Base-by-base conservation (phyloP, 2,329 filamentous ascomycete genomes). In the Xylariaceae sp. region DNA sequence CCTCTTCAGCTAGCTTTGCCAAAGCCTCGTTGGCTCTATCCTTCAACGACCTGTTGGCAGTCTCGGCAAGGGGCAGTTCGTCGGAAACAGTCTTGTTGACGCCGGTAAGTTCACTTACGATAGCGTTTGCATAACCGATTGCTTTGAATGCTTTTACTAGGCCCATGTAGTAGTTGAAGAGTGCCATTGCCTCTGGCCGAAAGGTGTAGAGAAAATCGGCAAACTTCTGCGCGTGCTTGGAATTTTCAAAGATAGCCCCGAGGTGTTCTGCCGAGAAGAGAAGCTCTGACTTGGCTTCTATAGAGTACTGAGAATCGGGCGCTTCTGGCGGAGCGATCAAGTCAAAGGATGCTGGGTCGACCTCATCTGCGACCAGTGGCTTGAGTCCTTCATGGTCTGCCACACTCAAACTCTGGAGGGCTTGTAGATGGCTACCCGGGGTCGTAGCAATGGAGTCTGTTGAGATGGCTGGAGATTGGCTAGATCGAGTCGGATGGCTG, bases 121-220 rank as follows among this genome's bases (percentile, higher is more conserved):
- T 79, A 0, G 86, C 82, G 70, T 92, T 90, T 17, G 87, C 82
- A 66, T 91, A 91, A 39, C 80, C 78, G 59, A 92, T 85, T 1
- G 88, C 87, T 65, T 84, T 83, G 10, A 90, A 72, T 0, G 88
- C 88, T 69, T 92, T 92, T 59, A 85, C 72, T 0, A 87, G 82
- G 66, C 90, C 86, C 1, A 91, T 77, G 64, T 90, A 90, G 74
- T 90, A 89, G 30, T 86, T 82, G 11, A 92, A 74, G 6, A 88
- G 74, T 0, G 87, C 82, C 1, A 89, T 76, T 0, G 88, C 89
- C 17, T 80, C 74, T 4, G 86, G 83, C 50, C 86, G 78, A 50
- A 81, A 76, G 3, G 76, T 72, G 59, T 82, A 81, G 2, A 92
- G 75, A 66, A 89, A 92, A 2, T 82, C 79, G 1, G 84, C 88